Percentiles rank a stretch among this genome's conserved stretches.
phyloP scores from a whole-genome alignment of 805 yeast genomes.

The Yamadazyma laniorum region DNA sequence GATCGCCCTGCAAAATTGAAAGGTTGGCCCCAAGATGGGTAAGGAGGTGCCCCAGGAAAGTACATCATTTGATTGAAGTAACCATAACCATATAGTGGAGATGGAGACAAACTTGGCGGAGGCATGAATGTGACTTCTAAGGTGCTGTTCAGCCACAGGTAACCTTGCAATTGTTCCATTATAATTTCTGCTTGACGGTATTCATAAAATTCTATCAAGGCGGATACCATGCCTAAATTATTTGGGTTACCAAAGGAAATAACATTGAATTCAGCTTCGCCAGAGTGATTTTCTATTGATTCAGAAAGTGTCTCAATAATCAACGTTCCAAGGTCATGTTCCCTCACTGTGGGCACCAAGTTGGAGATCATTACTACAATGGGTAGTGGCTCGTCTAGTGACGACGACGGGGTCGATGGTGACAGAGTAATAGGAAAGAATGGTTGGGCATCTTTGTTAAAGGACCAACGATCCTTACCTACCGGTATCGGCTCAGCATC shows the following conservation, averaged over 20 bases:
- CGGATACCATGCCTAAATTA: background rate
- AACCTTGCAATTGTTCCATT: slow-evolving; percentile 22
- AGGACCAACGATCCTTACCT: slow-evolving; percentile 1
- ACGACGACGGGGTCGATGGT: slow-evolving; percentile 1
- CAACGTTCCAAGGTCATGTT: background rate
- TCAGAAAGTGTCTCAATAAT: background rate
- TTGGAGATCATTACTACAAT: background rate
- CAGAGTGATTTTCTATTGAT: background rate
- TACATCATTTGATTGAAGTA: background rate
- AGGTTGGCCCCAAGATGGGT: background rate
- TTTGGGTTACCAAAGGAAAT: background rate
- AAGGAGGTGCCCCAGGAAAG: background rate
- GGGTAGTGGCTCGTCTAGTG: background rate
- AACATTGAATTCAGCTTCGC: background rate
- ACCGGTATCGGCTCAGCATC: no score
- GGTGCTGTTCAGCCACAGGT: slow-evolving; percentile 19
- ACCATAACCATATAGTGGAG: background rate
- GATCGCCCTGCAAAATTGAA: background rate
- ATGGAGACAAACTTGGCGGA: background rate
- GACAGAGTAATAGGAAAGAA: slow-evolving; percentile 17
- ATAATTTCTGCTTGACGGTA: slow-evolving; percentile 5
- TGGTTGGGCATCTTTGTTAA: slow-evolving; percentile 22
- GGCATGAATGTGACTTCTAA: slow-evolving; percentile 17
- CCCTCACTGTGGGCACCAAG: background rate
- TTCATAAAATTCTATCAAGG: slow-evolving; percentile 8